Percentiles rank a stretch among this genome's conserved stretches.
Evolutionary conservation across 805 yeast species (phyloP).

Genomic region (Yarrowia alimentaria): DNA sequence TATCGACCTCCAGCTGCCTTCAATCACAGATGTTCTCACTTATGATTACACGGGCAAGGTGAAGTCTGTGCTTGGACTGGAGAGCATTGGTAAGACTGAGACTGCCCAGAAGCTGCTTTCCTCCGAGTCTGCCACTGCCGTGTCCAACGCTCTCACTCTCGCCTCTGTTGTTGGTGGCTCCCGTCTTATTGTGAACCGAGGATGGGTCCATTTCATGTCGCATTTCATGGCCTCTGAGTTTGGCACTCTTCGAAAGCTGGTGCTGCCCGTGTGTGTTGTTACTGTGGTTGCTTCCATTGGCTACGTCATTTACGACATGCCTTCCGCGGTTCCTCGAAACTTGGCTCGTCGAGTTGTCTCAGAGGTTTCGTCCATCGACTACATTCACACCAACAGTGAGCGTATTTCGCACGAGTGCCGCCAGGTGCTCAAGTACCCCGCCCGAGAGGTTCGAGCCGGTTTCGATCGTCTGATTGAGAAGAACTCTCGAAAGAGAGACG

Average conservation of each 20-base stretch:
- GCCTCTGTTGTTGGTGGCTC: constrained; percentile 38
- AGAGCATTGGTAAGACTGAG: constrained; percentile 1
- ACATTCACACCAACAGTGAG: constrained; percentile 71
- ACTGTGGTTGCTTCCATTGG: constrained; percentile 54
- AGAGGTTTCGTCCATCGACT: constrained; percentile 67
- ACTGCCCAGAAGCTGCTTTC: constrained; percentile 16
- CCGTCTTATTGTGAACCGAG: constrained; percentile 32
- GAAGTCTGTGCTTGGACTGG: constrained; percentile 1
- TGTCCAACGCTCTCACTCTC: constrained; percentile 35
- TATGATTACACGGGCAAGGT: constrained; percentile 9
- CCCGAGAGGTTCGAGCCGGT: constrained; percentile 71
- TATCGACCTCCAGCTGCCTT: constrained; percentile 63
- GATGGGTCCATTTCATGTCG: constrained; percentile 32
- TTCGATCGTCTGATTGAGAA: constrained; percentile 66
- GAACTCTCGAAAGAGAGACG: constrained; percentile 56
- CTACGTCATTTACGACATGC: constrained; percentile 75
- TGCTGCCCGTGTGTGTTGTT: constrained; percentile 53
- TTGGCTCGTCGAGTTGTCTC: constrained; percentile 66
- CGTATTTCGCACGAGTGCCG: constrained; percentile 81
- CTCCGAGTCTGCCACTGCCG: constrained; percentile 26
- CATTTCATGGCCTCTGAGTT: constrained; percentile 28
- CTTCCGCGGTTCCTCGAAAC: constrained; percentile 83
- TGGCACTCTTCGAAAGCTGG: constrained; percentile 42
- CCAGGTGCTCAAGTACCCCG: constrained; percentile 75
- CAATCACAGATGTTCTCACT: constrained; percentile 17